Percentiles rank a stretch among this genome's conserved stretches.
Evolutionary conservation across 2,329 filamentous ascomycete genomes (phyloP).

Genomic region (Diaporthe sp.): DNA sequence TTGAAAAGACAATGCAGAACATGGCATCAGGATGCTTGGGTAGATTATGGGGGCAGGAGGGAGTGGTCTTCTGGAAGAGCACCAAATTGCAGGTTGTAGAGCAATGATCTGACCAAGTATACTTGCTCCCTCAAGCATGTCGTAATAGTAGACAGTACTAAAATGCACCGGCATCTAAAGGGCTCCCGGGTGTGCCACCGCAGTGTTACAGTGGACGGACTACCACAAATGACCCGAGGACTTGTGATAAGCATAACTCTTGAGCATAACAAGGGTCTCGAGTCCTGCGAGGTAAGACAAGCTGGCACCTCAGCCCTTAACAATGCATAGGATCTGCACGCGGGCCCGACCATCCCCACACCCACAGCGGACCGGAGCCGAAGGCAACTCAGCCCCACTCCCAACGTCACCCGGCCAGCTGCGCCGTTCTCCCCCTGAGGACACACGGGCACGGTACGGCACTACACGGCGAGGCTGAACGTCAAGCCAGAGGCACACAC

Average conservation of each 20-base stretch:
- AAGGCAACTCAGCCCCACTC: constrained; percentile 15
- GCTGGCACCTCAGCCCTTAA: background rate
- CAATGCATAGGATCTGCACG: constrained; percentile 18
- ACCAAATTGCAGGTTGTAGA: background rate
- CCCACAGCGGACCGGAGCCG: constrained; percentile 27
- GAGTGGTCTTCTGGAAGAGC: background rate
- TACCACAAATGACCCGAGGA: constrained; percentile 10
- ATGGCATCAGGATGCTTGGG: background rate
- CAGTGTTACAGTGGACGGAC: background rate
- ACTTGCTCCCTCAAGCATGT: background rate
- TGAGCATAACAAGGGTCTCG: constrained; percentile 5
- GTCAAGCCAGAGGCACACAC: background rate
- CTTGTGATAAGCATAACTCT: constrained; percentile 15
- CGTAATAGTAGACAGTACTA: background rate
- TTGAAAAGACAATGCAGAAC: background rate
- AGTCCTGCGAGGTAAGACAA: background rate
- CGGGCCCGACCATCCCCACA: constrained; percentile 24
- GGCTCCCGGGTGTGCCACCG: background rate
- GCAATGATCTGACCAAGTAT: background rate
- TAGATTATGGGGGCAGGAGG: no score
- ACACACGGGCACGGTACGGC: background rate
- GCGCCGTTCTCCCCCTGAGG: background rate
- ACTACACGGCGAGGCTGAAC: constrained; percentile 24
- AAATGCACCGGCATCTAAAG: background rate
- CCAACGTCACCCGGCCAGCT: constrained; percentile 26